A percentile compares a stretch with the other conserved stretches of the same genome.
phyloP scores from a whole-genome alignment of 345 rosid species.

The Populus simonii region DNA sequence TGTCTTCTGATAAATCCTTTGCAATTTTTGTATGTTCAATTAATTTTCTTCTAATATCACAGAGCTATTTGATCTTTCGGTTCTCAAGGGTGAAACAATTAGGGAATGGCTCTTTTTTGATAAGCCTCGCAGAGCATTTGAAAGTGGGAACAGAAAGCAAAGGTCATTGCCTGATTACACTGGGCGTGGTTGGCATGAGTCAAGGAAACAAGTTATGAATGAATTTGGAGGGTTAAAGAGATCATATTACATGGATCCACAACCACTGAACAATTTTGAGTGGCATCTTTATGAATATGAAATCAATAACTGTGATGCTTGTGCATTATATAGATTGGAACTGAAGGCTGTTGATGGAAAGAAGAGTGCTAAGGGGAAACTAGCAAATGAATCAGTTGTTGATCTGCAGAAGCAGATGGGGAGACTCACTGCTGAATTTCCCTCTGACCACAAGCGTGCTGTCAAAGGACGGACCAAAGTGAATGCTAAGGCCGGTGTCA shows the following conservation, averaged over 20 bases:
- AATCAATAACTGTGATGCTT: conserved; percentile 85
- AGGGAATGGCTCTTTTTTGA: conserved; percentile 99
- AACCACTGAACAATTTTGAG: conserved; percentile 80
- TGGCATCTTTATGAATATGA: conserved; percentile 99
- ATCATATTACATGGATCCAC: conserved; percentile 99
- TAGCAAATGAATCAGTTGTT: conserved; percentile 68
- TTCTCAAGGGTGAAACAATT: conserved; percentile 81
- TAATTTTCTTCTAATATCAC: conserved; percentile 31
- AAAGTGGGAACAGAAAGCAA: conserved; percentile 96
- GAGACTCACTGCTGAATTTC: conserved; percentile 83
- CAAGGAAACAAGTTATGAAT: conserved; percentile 92
- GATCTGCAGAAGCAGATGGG: conserved; percentile 98
- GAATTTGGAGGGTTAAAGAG: conserved; percentile 90
- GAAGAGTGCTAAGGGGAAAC: conserved; percentile 73
- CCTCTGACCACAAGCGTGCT: conserved; percentile 68
- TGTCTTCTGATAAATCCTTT: conserved; percentile 8
- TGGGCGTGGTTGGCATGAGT: conserved; percentile 99
- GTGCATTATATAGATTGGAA: conserved; percentile 93
- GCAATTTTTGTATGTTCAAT: conserved; percentile 8
- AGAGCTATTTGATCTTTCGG: conserved; percentile 91
- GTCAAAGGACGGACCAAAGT: conserved; percentile 64
- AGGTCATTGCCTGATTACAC: conserved; percentile 95
- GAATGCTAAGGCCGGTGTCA: conserved; percentile 38
- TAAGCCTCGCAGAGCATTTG: conserved; percentile 95
- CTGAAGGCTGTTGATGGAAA: conserved; percentile 91